Evolutionary conservation across 805 yeast genomes (phyloP).

Genomic region (Candida maesae): DNA sequence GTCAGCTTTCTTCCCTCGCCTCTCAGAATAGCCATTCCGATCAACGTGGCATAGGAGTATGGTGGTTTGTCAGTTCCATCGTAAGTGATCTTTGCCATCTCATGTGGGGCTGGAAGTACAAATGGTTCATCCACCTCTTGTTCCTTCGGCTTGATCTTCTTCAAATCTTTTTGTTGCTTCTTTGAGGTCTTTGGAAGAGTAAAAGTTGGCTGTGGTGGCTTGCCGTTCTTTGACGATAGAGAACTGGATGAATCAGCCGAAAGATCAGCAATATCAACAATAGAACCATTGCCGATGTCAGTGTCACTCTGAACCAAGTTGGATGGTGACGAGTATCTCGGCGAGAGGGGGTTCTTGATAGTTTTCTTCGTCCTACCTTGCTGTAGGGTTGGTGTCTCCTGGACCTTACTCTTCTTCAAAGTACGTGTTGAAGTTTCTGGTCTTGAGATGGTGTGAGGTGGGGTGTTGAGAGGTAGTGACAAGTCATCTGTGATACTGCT

Average conservation of each 20-base stretch:
- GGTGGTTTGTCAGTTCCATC: conserved; percentile 65
- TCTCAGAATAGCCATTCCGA: conserved; percentile 87
- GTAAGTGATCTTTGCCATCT: conserved; percentile 23
- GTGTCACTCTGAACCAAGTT: conserved; percentile 3
- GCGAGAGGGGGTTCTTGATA: conserved; percentile 23
- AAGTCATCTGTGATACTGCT: conserved; percentile 15
- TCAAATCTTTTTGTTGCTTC: conserved; percentile 12
- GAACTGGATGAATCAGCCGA: too few species aligned
- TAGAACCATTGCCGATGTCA: neutral
- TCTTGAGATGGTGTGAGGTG: conserved; percentile 28
- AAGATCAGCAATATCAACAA: too few species aligned
- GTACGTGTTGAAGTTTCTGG: conserved; percentile 8
- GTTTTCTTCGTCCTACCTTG: conserved; percentile 21
- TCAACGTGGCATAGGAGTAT: conserved; percentile 87
- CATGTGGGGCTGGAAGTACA: conserved; percentile 22
- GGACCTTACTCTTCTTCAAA: conserved; percentile 15
- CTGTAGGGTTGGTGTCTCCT: conserved; percentile 25
- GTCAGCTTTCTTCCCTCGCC: conserved; percentile 75
- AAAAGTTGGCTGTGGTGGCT: conserved; percentile 26
- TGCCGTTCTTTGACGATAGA: conserved; percentile 8
- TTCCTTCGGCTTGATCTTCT: conserved; percentile 1
- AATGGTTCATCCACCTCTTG: conserved; percentile 9
- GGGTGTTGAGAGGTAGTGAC: conserved; percentile 24
- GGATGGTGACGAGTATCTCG: conserved; percentile 28
- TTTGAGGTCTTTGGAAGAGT: conserved; percentile 15